A percentile compares a stretch with the other conserved stretches of the same genome.
Evolutionary conservation across 495 filamentous ascomycete species (phyloP).

Genomic region (Platismatia glauca): DNA sequence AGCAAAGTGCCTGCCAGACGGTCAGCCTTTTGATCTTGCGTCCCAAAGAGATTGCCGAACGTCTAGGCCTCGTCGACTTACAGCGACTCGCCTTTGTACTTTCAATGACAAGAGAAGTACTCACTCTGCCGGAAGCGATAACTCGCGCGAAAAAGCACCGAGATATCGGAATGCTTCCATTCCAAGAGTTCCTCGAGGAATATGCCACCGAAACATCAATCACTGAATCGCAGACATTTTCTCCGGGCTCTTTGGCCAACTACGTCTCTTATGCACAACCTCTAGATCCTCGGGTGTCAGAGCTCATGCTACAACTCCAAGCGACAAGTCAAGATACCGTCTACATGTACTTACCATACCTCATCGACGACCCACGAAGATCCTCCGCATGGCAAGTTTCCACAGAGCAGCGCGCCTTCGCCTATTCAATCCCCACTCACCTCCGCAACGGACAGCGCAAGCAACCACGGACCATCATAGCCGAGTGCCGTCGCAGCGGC

Average conservation of each 20-base stretch:
- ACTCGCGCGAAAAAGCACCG: neutral
- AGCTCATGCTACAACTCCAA: conserved; percentile 26
- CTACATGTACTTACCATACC: conserved; percentile 44
- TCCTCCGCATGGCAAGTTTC: conserved; percentile 58
- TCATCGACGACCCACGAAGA: conserved; percentile 49
- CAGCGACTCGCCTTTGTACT: conserved; percentile 30
- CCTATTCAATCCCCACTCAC: conserved; percentile 39
- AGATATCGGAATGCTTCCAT: neutral
- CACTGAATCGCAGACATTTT: neutral
- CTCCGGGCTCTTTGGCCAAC: neutral
- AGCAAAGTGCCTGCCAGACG: neutral
- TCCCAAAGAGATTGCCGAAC: conserved; percentile 30
- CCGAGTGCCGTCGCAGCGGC: conserved; percentile 42
- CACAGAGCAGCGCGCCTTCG: conserved; percentile 42
- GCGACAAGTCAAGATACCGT: neutral
- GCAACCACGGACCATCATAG: conserved; percentile 4
- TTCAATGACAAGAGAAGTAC: no score
- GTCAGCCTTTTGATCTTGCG: conserved; percentile 35
- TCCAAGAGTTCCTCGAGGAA: conserved; percentile 18
- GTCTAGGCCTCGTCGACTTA: conserved; percentile 32
- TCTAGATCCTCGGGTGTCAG: conserved; percentile 44
- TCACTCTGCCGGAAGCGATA: neutral
- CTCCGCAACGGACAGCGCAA: conserved; percentile 29
- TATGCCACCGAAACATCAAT: conserved; percentile 7
- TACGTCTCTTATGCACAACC: neutral